Base-by-base conservation (phyloP, 257 asterid species). In the Mitragyna speciosa region DNA sequence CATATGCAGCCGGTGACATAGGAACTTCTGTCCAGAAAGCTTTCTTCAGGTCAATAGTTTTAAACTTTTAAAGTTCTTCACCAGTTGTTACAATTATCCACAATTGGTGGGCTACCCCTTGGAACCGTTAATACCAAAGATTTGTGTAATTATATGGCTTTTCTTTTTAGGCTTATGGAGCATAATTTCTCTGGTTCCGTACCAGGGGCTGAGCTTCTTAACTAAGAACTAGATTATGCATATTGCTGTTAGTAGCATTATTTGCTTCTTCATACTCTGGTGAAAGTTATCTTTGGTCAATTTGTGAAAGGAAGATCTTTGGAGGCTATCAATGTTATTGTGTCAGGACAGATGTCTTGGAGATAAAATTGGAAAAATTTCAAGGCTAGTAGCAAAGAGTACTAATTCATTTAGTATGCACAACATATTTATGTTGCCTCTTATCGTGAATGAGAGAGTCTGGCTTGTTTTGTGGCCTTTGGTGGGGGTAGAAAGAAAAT, bases 11-110 rank as follows among this genome's bases (percentile, higher is more conserved):
- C 69, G 98, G 97, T 74, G 99, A 93, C 85, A 78, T 93, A 75
- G 98, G 97, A 87, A 90, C 97, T 76, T 87, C 99, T 33, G 90
- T 92, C 75, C 90, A 87, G 79, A 95, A 87, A 85, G 87, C 97
- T 12, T 95, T 91, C 85, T 95, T 93, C 93, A 95, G 99, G 99
- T 95, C 76, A 36, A 70, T 78, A 82, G 81, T 11, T 76, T 47
- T 59, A 31, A 49, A 20, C 65, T 71, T 76, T 33, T 36, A 36
- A 36, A 36, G 41, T 1, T 36, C 4, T 36, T 36, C 41, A 36
- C 41, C 41, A 36, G 41, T 4, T 1, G 41, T 36, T 36, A 36
- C 4, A 36, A 4, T 36, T 36, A 2, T 36, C 41, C 41, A 36
- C 4, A 36, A 36, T 36, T 36, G 41, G 41, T 36, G 41, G 41